Conservation (phyloP, 257 asterid genomes). For the Lycium barbarum region DNA sequence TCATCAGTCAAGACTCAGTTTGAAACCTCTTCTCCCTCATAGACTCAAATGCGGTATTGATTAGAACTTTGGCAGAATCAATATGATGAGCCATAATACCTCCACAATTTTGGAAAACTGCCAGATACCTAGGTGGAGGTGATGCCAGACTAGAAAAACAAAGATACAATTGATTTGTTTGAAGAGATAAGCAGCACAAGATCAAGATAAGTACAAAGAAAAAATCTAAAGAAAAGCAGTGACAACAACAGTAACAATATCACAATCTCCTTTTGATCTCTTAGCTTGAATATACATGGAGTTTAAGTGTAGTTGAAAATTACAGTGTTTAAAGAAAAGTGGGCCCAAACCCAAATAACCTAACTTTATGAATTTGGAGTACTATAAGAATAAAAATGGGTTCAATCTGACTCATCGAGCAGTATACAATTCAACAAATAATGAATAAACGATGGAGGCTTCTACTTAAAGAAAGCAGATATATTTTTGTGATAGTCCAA, state of each 20-base stretch:
- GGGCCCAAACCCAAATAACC: neutral
- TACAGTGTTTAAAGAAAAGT: neutral
- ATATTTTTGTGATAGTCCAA: neutral
- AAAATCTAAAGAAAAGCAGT: too few relatives aligned
- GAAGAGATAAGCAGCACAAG: neutral
- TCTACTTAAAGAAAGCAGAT: neutral
- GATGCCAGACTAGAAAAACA: neutral
- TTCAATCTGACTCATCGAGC: neutral
- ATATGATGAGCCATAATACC: neutral
- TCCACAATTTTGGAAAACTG: neutral
- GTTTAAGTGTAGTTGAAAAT: neutral
- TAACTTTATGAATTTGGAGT: neutral
- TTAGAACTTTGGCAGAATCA: neutral
- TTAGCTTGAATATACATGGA: neutral
- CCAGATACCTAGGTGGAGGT: neutral
- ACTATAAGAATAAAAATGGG: slow-evolving; percentile 23
- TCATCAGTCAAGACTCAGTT: neutral
- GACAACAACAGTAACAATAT: neutral
- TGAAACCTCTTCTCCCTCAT: neutral
- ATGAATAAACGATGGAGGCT: neutral
- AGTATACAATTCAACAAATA: neutral
- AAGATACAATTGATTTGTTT: neutral
- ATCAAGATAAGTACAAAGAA: neutral
- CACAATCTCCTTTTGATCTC: neutral
- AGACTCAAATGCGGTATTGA: neutral